Base-by-base conservation (phyloP, 2,329 filamentous ascomycete species). In the Ophiocordyceps sinensis region DNA sequence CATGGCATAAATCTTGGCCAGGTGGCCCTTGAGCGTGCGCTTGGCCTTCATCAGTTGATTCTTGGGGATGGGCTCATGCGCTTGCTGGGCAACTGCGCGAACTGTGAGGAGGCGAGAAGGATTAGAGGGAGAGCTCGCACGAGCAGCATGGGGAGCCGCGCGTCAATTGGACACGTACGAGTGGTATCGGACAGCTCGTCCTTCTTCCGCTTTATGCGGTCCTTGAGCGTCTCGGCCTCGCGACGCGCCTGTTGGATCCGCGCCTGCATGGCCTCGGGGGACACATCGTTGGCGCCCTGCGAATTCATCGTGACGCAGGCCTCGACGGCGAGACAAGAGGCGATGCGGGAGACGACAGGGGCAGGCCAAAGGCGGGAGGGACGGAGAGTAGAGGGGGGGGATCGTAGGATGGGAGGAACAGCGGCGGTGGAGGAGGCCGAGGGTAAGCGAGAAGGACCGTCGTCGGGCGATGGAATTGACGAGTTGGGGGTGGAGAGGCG, bases 1-100 rank as follows among this genome's bases (percentile, higher is more conserved):
- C 91, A 98, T 98, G 55, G 91, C 91, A 65, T 98, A 98, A 57
- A 98, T 98, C 71, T 98, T 98, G 55, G 91, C 91, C 51, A 98
- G 70, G 73, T 98, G 91, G 51, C 91, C 91, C 71, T 96, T 96
- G 51, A 98, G 74, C 39, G 88, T 95, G 56, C 87, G 84, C 71
- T 94, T 91, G 49, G 89, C 85, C 74, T 91, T 94, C 91, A 98
- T 96, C 60, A 89, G 76, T 60, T 79, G 75, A 64, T 93, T 91
- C 65, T 84, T 83, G 49, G 89, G 87, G 54, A 98, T 79, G 51
- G 84, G 73, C 63, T 96, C 91, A 64, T 94, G 89, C 50, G 89
- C 82, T 67, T 89, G 84, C 62, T 87, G 80, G 56, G 91, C 85
- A 54, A 96, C 86, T 66, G 86, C 82, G 65, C 88, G 85, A 51